These are phyloP conservation scores for Leccinellum albellum DNA, from an alignment of 768 basidiomycete species.

Conservation along the genomic window DNA sequence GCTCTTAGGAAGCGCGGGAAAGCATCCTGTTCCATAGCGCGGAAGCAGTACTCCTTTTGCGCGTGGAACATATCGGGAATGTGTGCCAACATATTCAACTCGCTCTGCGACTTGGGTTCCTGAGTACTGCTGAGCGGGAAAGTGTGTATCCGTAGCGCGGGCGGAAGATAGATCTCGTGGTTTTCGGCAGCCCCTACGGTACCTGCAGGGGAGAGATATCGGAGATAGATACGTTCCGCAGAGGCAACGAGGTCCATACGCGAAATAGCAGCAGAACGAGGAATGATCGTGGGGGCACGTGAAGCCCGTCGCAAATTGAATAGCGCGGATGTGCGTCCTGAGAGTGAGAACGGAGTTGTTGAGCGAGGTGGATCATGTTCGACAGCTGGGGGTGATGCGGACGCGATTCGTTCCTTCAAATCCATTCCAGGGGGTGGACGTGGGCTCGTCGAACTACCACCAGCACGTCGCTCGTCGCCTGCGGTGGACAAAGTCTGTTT, in stretches of 20 bases:
- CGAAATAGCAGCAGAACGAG: conserved; percentile 85
- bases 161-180: conserved; percentile 97
- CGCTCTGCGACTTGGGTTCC: conserved; percentile 64
- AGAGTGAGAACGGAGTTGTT: conserved; percentile 75
- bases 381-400: conserved; percentile 44
- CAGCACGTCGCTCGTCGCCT: conserved; percentile 44
- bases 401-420: conserved; percentile 38
- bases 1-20: conserved; percentile 92
- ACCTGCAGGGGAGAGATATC: conserved; percentile 84
- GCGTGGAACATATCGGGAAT: conserved; percentile 96
- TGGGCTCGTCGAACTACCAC: conserved; percentile 58
- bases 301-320: conserved; percentile 76
- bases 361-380: conserved; percentile 56
- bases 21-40: conserved; percentile 93
- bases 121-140: conserved; percentile 80
- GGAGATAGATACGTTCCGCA: conserved; percentile 93
- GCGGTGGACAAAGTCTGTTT: conserved; percentile 55
- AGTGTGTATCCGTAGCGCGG: conserved; percentile 82
- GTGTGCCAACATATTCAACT: conserved; percentile 76
- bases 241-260: conserved; percentile 87
- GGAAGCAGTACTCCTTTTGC: conserved; percentile 96
- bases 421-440: conserved; percentile 37
- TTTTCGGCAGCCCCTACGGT: conserved; percentile 78
- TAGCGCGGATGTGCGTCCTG: conserved; percentile 70
- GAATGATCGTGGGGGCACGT: conserved; percentile 91